These are phyloP conservation scores for Populus trichocarpa DNA, from an alignment of 441 rosid species.

Conservation along the genomic window DNA sequence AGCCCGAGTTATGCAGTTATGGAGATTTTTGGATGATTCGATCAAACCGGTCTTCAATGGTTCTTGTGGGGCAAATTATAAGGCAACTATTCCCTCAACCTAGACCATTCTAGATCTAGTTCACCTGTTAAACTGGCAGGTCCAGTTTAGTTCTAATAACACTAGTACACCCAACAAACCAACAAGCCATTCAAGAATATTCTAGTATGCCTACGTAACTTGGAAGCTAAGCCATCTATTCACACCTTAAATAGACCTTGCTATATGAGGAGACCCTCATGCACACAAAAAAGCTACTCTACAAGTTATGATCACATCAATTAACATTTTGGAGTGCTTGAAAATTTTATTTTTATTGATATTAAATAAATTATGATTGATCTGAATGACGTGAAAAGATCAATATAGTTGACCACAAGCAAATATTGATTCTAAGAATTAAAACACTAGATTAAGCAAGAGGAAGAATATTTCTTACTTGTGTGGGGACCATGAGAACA, in stretches of 20 bases:
- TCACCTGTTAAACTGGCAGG: too few species aligned
- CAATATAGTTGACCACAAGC: neutral
- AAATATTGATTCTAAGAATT: neutral
- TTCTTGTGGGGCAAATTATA: too few species aligned
- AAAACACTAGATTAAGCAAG: neutral
- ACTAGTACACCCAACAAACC: neutral
- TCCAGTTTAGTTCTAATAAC: neutral
- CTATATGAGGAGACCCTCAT: neutral
- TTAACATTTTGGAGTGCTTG: neutral
- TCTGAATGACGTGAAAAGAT: neutral
- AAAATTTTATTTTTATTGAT: neutral
- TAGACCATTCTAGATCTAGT: too few species aligned
- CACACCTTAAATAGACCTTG: neutral
- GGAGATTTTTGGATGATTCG: too few species aligned
- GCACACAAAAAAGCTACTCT: neutral
- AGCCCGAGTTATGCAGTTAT: too few species aligned
- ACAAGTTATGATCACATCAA: neutral
- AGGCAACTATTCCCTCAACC: too few species aligned
- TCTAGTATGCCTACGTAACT: neutral
- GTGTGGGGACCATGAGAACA: constrained; percentile 72
- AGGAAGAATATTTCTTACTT: constrained; percentile 40
- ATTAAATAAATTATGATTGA: neutral
- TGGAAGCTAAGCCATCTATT: neutral
- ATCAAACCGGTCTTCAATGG: too few species aligned
- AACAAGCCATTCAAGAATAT: neutral